Conservation (phyloP, 345 rosid genomes). For the Dipteronia sinensis region DNA sequence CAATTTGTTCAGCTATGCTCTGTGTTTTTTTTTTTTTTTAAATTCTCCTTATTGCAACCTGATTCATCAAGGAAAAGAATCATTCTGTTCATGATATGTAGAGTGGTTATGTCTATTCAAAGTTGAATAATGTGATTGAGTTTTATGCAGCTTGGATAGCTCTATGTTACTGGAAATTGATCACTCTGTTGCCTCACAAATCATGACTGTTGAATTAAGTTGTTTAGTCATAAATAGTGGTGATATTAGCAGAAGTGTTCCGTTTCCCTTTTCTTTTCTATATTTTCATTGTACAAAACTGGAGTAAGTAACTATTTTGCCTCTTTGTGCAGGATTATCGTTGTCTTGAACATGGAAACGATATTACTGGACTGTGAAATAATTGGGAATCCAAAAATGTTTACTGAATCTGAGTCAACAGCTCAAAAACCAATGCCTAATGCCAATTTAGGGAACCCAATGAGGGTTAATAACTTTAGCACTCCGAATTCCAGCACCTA, state of each 20-base stretch:
- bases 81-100: background rate
- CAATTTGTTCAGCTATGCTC: background rate
- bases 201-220: background rate
- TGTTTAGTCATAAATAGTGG: background rate
- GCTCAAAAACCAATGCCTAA: constrained; percentile 43
- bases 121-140: background rate
- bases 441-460: constrained; percentile 31
- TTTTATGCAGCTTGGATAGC: background rate
- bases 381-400: constrained; percentile 68
- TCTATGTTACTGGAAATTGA: background rate
- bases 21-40: background rate
- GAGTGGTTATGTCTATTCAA: background rate
- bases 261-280: constrained; percentile 5
- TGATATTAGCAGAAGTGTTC: constrained; percentile 9
- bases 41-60: background rate
- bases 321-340: constrained; percentile 60
- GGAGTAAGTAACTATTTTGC: constrained; percentile 3
- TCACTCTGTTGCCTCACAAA: background rate
- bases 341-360: constrained; percentile 83
- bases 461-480: constrained; percentile 27
- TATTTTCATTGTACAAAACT: constrained; percentile 3
- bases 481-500: constrained; percentile 50
- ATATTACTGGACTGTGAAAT: constrained; percentile 66
- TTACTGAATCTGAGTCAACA: constrained; percentile 43
- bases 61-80: background rate